Evolutionary conservation across 2,329 filamentous ascomycete genomes (phyloP).

Genomic region (Rutstroemia sp.): DNA sequence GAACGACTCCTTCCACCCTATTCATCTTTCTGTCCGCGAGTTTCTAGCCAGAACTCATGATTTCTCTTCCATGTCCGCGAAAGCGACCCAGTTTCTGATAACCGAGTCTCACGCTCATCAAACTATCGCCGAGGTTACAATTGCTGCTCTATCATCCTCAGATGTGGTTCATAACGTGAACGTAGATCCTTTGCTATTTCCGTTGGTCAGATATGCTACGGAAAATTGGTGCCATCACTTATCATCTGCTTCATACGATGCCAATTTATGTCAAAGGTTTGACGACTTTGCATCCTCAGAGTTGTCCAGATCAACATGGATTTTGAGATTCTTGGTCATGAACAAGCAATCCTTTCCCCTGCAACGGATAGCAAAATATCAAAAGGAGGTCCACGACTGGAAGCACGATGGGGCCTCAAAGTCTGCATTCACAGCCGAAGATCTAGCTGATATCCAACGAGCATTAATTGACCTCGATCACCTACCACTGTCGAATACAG

Average conservation of each 20-base stretch:
- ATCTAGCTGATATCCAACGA: slow-evolving; percentile 6
- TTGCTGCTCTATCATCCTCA: neutral
- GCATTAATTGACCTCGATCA: slow-evolving; percentile 4
- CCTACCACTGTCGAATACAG: neutral
- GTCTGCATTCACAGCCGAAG: neutral
- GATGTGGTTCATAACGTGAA: neutral
- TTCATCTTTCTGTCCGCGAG: slow-evolving; percentile 1
- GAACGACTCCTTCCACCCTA: neutral
- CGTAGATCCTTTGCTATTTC: slow-evolving; percentile 1
- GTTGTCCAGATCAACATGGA: slow-evolving; percentile 4
- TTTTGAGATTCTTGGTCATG: neutral
- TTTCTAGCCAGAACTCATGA: neutral
- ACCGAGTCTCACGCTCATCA: slow-evolving; percentile 3
- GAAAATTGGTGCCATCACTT: slow-evolving; percentile 7
- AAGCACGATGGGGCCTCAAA: neutral
- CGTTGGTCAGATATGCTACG: neutral
- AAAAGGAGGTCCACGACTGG: slow-evolving; percentile 3
- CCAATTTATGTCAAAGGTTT: neutral
- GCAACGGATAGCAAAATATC: slow-evolving; percentile 4
- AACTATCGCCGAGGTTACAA: neutral
- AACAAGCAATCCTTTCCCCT: slow-evolving; percentile 3
- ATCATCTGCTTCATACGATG: neutral
- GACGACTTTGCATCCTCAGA: neutral
- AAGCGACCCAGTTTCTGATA: slow-evolving; percentile 2
- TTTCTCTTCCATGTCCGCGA: slow-evolving; percentile 5